A percentile compares a stretch with the other conserved stretches of the same genome.
These are phyloP conservation scores for Pichia gijzeniarum DNA, from an alignment of 805 yeast species.

Conservation along the genomic window DNA sequence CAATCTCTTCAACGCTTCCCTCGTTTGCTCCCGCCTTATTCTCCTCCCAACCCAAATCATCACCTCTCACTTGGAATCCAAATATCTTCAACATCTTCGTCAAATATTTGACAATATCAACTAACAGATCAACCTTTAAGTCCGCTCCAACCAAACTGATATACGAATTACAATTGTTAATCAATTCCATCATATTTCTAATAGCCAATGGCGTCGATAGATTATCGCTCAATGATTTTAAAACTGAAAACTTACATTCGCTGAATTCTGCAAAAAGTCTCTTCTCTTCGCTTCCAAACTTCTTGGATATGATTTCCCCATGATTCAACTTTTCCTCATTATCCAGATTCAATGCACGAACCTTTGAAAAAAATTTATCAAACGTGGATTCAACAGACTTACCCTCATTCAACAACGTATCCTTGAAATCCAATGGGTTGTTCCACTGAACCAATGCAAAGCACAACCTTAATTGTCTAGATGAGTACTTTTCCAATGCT, in stretches of 20 bases:
- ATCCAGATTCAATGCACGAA: conserved; percentile 76
- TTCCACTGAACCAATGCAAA: conserved; percentile 94
- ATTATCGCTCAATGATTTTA: conserved; percentile 83
- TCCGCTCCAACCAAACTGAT: conserved; percentile 48
- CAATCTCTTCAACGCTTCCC: conserved; percentile 51
- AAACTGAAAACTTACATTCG: conserved; percentile 54
- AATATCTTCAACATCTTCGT: conserved; percentile 62
- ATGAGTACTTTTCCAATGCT: conserved; percentile 62
- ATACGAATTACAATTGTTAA: conserved; percentile 67
- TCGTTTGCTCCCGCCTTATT: too few relatives aligned
- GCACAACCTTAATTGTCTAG: conserved; percentile 84
- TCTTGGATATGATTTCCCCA: conserved; percentile 55
- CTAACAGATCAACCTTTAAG: conserved; percentile 57
- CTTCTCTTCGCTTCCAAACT: conserved; percentile 49
- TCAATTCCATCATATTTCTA: conserved; percentile 57
- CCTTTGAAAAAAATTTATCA: conserved; percentile 77
- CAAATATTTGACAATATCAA: conserved; percentile 60
- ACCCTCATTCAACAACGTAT: conserved; percentile 68
- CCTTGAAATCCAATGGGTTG: conserved; percentile 86
- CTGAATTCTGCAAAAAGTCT: conserved; percentile 35
- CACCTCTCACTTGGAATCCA: conserved; percentile 70
- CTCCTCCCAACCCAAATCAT: conserved; percentile 77
- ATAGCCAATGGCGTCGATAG: conserved; percentile 73
- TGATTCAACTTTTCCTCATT: conserved; percentile 42
- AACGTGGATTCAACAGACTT: conserved; percentile 66